Conservation (phyloP, 305 asterid genomes). For the Fraxinus platypoda region DNA sequence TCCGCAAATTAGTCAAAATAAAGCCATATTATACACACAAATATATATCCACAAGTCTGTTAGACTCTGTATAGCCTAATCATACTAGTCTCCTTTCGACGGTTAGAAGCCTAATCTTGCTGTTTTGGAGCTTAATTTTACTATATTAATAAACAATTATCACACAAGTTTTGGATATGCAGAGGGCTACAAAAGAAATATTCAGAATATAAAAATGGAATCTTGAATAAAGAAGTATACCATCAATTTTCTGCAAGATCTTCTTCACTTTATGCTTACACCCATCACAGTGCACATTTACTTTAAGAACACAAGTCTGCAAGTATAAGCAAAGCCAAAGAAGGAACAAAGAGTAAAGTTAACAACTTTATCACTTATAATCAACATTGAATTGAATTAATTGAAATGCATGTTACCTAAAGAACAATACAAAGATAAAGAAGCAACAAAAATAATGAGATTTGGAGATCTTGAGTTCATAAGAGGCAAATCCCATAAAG, state of each 20-base stretch:
- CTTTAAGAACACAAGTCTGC: constrained; percentile 99
- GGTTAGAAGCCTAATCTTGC: neutral
- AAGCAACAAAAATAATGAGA: constrained; percentile 10
- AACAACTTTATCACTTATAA: constrained; percentile 33
- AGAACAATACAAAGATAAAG: neutral
- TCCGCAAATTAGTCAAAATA: neutral
- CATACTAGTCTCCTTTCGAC: neutral
- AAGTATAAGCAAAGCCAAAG: constrained; percentile 60
- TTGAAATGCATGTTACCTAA: neutral
- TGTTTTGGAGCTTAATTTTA: neutral
- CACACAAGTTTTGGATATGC: neutral
- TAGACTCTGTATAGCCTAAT: neutral
- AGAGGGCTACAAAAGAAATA: neutral
- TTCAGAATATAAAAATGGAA: constrained; percentile 18
- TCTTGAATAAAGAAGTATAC: constrained; percentile 39
- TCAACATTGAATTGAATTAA: constrained; percentile 12
- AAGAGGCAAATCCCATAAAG: constrained; percentile 27
- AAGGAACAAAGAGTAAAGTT: constrained; percentile 40
- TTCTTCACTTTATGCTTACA: constrained; percentile 95
- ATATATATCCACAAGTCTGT: neutral
- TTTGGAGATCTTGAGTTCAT: constrained; percentile 22
- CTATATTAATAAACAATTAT: neutral
- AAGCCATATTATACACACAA: neutral
- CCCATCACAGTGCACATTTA: constrained; percentile 97
- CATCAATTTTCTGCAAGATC: constrained; percentile 95